Base-by-base conservation (phyloP, 78 protist genomes). In the Dictyostelium firmibasis region DNA sequence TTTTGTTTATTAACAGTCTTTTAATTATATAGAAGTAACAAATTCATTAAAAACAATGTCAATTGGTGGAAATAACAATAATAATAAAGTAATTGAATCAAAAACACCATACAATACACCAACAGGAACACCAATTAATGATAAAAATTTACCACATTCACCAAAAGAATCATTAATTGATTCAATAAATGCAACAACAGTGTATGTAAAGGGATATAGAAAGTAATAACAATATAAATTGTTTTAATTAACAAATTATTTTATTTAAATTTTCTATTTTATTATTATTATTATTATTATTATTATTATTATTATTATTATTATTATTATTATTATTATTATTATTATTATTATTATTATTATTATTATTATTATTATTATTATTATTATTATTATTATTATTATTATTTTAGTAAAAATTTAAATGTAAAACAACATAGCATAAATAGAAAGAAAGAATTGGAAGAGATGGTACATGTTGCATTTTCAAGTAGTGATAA, bases 341-440 rank as follows among this genome's bases (percentile, higher is more conserved):
- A 20, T 60, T 60, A 20, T 60, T 60, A 5, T 60, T 60, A 20
- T 60, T 60, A 4, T 27, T 36, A 16, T 6, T 23, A 43, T 35
- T 20, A 81, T 50, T 38, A n/a, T n/a, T n/a, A n/a, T n/a, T n/a
- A n/a, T n/a, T n/a, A n/a, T n/a, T n/a, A n/a, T n/a, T n/a, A n/a
- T n/a, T n/a, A n/a, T n/a, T n/a, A n/a, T n/a, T n/a, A n/a, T n/a
- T n/a, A n/a, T n/a, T n/a, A n/a, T n/a, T n/a, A n/a, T n/a, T n/a
- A n/a, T n/a, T n/a, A n/a, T n/a, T n/a, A n/a, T n/a, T n/a, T n/a
- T n/a, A n/a, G n/a, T n/a, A 81, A 47, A 47, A 47, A 81, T 81
- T 47, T 53, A 50, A 86, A 86, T 86, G 93, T 87, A 14, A 87
- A 87, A 38, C 94, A 89, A 81, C 94, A 89, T 31, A 36, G 78